Conservation (phyloP, 2,329 filamentous ascomycete genomes). For the Colletotrichum camelliae region DNA sequence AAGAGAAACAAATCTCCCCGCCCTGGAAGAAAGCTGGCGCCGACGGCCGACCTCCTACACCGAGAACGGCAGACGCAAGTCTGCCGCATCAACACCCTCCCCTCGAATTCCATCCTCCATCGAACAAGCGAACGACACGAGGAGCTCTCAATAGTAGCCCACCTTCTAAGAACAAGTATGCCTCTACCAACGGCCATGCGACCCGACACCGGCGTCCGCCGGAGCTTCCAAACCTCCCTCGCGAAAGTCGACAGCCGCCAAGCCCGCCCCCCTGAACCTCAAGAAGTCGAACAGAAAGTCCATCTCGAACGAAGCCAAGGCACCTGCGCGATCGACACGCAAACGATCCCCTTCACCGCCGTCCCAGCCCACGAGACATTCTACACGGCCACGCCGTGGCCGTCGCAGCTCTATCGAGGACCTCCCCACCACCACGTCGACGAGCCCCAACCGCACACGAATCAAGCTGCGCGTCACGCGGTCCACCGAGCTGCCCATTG, state of each 20-base stretch:
- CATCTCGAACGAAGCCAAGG: conserved; percentile 33
- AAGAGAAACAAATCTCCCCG: conserved; percentile 71
- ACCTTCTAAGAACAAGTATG: conserved; percentile 31
- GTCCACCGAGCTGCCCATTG: conserved; percentile 57
- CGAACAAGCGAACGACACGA: conserved; percentile 58
- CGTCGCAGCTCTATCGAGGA: conserved; percentile 41
- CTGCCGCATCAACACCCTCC: conserved; percentile 65
- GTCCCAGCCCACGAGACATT: conserved; percentile 41
- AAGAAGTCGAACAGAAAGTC: conserved; percentile 35
- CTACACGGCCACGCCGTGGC: conserved; percentile 48
- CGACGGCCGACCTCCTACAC: conserved; percentile 86
- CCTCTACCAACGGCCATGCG: conserved; percentile 32
- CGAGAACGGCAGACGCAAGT: conserved; percentile 73
- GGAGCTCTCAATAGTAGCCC: conserved; percentile 42
- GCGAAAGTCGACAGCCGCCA: conserved; percentile 21
- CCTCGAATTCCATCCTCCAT: conserved; percentile 54
- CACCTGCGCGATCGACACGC: conserved; percentile 37
- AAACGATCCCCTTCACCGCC: conserved; percentile 47
- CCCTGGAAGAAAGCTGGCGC: conserved; percentile 90
- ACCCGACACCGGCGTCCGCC: conserved; percentile 32
- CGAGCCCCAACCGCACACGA: conserved; percentile 38
- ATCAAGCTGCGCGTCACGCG: conserved; percentile 55
- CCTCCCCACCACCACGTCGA: conserved; percentile 11
- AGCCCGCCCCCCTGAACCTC: conserved; percentile 15
- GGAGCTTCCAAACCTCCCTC: conserved; percentile 31